Percentiles rank a stretch among this genome's conserved stretches.
phyloP scores from a whole-genome alignment of 2,329 filamentous ascomycete genomes.

The Pseudogymnoascus sp. region DNA sequence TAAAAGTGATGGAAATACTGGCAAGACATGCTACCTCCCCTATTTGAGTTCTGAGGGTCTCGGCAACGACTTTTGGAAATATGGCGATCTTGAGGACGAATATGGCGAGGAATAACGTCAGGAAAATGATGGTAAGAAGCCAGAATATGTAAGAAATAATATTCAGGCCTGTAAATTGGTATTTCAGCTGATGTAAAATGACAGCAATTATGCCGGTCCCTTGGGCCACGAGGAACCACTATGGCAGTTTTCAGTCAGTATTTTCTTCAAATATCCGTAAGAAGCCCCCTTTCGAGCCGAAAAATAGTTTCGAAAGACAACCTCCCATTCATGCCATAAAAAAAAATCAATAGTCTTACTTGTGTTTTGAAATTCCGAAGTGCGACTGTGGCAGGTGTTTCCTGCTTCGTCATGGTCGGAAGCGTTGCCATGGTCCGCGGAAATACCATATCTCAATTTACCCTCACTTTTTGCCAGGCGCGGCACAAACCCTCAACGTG shows the following conservation, averaged over 20 bases:
- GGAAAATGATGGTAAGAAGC: constrained; percentile 31
- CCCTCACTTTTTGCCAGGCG: background rate
- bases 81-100: constrained; percentile 29
- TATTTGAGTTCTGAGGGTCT: constrained; percentile 26
- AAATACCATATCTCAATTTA: background rate
- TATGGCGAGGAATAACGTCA: constrained; percentile 24
- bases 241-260: background rate
- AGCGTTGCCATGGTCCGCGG: constrained; percentile 4
- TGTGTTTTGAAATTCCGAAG: constrained; percentile 2
- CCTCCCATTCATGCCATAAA: background rate
- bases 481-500: background rate
- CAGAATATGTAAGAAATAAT: constrained; percentile 33
- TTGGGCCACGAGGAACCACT: constrained; percentile 34
- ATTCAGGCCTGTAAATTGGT: constrained; percentile 33
- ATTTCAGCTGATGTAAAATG: constrained; percentile 31
- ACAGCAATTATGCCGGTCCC: constrained; percentile 31
- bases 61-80: constrained; percentile 27
- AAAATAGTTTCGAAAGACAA: background rate
- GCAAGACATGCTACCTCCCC: constrained; percentile 32
- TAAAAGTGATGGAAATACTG: constrained; percentile 31
- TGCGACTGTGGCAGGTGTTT: background rate
- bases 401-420: background rate
- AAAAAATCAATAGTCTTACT: background rate
- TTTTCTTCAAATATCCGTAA: background rate
- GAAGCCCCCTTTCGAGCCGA: background rate